Percentiles rank a stretch among this genome's conserved stretches.
Conservation (phyloP, 2,329 filamentous ascomycete genomes). For the Fusarium irregulare region DNA sequence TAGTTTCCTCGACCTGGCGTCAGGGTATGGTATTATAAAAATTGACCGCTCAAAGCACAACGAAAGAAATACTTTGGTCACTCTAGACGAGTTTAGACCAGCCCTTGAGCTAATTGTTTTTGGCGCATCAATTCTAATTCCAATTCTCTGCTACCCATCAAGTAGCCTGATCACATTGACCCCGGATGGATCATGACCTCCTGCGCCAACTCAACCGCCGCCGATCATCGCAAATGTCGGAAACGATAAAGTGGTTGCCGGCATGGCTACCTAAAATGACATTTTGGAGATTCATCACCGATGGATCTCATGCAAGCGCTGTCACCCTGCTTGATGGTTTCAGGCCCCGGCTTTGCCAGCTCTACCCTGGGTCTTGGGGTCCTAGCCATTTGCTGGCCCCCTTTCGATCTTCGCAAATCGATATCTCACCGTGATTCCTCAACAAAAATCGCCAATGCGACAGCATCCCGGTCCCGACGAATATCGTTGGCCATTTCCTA, state of each 20-base stretch:
- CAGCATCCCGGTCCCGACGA: not conserved
- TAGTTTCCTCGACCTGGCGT: not conserved
- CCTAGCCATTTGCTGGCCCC: slow-evolving; percentile 13
- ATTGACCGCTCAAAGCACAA: not conserved
- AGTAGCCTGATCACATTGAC: slow-evolving; percentile 13
- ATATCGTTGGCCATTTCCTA: slow-evolving; percentile 4
- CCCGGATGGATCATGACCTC: not conserved
- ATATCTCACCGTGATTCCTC: slow-evolving; percentile 16
- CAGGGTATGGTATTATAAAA: not conserved
- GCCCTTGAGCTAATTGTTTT: not conserved
- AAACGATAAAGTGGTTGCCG: slow-evolving; percentile 38
- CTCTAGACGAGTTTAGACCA: not conserved
- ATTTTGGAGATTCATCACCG: slow-evolving; percentile 35
- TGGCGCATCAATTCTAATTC: not conserved
- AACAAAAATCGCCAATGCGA: slow-evolving; percentile 14
- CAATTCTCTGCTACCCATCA: not conserved
- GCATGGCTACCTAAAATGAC: slow-evolving; percentile 33
- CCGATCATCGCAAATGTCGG: slow-evolving; percentile 40
- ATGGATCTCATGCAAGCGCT: slow-evolving; percentile 42
- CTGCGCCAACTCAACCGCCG: slow-evolving; percentile 30
- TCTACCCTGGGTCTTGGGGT: slow-evolving; percentile 1
- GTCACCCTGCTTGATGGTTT: slow-evolving; percentile 21
- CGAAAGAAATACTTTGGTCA: not conserved
- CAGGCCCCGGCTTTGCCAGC: slow-evolving; percentile 3
- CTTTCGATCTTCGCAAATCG: slow-evolving; percentile 45